Evolutionary conservation across 441 rosid species (phyloP), one percentile per base, ranked within the genome.

Genomic region (Gossypium laxum): DNA sequence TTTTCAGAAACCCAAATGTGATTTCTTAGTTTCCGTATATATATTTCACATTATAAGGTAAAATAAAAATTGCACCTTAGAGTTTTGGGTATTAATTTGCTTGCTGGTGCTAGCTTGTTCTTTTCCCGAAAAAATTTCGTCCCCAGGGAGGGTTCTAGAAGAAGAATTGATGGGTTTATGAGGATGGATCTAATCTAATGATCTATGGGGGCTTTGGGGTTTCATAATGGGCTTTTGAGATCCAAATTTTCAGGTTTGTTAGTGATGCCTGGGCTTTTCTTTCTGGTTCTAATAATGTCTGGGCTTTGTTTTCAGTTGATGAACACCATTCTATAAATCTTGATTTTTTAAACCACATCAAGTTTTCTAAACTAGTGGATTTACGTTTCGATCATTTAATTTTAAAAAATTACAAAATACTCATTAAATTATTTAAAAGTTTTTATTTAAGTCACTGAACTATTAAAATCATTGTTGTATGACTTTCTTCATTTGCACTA

Each of bases 21-120:
- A 43, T 45, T 64, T 43, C 0, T n/a, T 2, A 21, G n/a, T 63
- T 61, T 63, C 5, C 21, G 21, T 50, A 50, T 5, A 41, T 21
- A 43, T 14, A 64, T 11, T 41, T 64, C 14, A 21, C 2, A 22
- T 43, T 5, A 21, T 11, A 65, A 19, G 8, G 34, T 12, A 65
- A 43, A 64, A 15, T 12, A 15, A 45, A 45, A 64, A 64, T 15
- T 1, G 34, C 28, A 64, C 69, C 69, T 64, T 21, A 2, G 54
- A 43, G 34, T 12, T 19, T 5, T 43, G 18, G 69, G 54, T 43
- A 43, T 24, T n/a, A 55, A 65, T 65, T 65, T 65, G 69, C 56
- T 22, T 21, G 34, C 6, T 5, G 69, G 55, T 12, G 1, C 30
- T 11, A 4, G 10, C 17, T 2, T 5, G 4, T 12, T 41, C 30